Base-by-base conservation (phyloP, 768 basidiomycete genomes). In the Cystobasidiopsis lactophilus region DNA sequence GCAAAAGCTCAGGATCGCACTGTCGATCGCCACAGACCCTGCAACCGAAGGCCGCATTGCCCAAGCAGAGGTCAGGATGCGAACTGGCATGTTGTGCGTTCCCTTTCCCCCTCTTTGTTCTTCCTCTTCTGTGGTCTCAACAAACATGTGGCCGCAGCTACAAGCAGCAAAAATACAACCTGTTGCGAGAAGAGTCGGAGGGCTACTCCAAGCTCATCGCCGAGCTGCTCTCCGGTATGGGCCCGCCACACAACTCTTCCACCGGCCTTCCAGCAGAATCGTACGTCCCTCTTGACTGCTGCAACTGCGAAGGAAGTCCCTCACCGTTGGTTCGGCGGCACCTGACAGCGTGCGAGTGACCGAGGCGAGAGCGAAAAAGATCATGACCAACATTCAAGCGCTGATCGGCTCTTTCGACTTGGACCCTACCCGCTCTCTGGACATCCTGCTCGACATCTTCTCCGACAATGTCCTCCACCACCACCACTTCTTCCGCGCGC, bases 101-200 rank as follows among this genome's bases (percentile, higher is more conserved):
- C 29, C 21, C 13, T 7, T 43, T 26, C 9, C 7, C 7, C 27
- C 10, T 19, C 13, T n/a, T n/a, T n/a, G n/a, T n/a, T n/a, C n/a
- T n/a, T n/a, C n/a, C n/a, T n/a, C n/a, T n/a, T n/a, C n/a, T n/a
- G n/a, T n/a, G n/a, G n/a, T n/a, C n/a, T n/a, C n/a, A n/a, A n/a
- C n/a, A n/a, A n/a, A n/a, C n/a, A n/a, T n/a, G n/a, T n/a, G n/a
- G n/a, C n/a, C 13, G 23, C 63, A 89, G 85, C 65, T 91, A 88
- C 71, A 88, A 86, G 66, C 91, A 98, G 67, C 86, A 86, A 69
- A 98, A 96, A 68, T 91, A 89, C 72, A 98, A 96, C 64, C 75
- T 98, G 37, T 75, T 95, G 16, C 80, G 93, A 35, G 93, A 98
- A 69, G 85, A 93, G 61, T 88, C 88, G 0, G 91, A 96, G 69